Evolutionary conservation across 441 rosid species (phyloP).

Genomic region (Euphorbia schlechtendalii): DNA sequence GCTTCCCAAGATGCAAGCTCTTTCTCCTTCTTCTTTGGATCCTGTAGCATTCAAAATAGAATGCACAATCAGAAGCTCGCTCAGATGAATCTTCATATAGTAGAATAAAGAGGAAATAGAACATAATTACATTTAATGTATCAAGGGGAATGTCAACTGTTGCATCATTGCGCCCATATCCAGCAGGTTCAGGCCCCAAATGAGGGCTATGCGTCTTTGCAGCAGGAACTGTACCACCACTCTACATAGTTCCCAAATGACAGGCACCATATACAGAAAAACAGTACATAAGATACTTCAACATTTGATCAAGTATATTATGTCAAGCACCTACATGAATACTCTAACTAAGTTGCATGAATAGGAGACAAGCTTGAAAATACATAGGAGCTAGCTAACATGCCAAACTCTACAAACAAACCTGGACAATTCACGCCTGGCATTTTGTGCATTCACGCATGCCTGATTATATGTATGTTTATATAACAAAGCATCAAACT

Average conservation of each 20-base stretch:
- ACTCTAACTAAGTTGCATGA: not conserved
- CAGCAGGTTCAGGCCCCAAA: no score
- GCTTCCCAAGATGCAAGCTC: conserved; percentile 86
- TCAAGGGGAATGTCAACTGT: conserved; percentile 86
- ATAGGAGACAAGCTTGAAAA: not conserved
- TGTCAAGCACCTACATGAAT: not conserved
- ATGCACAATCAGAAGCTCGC: conserved; percentile 6
- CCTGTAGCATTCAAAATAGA: conserved; percentile 35
- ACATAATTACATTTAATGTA: conserved; percentile 51
- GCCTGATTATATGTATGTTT: no score
- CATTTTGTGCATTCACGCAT: no score
- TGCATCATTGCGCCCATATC: conserved; percentile 64
- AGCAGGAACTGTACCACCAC: conserved; percentile 45
- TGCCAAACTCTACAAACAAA: not conserved
- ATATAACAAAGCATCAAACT: no score
- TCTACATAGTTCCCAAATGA: conserved; percentile 29
- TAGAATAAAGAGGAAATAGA: not conserved
- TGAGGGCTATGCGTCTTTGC: conserved; percentile 40
- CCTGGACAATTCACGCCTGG: not conserved
- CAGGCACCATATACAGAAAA: not conserved
- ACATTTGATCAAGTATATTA: not conserved
- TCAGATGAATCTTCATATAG: not conserved
- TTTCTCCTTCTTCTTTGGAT: conserved; percentile 62
- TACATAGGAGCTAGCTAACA: not conserved
- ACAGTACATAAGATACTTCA: not conserved